Evolutionary conservation across 2,329 filamentous ascomycete species (phyloP).

Genomic region (Pseudofabraea citricarpa): DNA sequence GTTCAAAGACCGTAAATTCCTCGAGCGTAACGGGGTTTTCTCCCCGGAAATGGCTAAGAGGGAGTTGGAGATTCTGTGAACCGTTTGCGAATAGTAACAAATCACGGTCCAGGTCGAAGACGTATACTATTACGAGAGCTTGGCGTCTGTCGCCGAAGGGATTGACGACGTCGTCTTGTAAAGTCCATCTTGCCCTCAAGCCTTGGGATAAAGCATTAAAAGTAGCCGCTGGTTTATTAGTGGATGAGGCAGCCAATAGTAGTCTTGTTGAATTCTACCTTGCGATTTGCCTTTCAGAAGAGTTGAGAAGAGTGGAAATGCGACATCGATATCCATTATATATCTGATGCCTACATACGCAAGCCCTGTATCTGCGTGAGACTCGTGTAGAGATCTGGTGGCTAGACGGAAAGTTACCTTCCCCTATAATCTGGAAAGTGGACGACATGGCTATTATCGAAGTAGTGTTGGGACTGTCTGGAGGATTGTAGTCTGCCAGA

Average conservation of each 20-base stretch:
- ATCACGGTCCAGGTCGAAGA: constrained; percentile 3
- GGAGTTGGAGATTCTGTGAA: neutral
- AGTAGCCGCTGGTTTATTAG: neutral
- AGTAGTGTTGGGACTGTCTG: no score
- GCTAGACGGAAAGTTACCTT: no score
- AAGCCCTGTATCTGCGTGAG: neutral
- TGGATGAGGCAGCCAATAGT: no score
- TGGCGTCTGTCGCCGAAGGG: constrained; percentile 3
- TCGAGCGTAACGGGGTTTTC: neutral
- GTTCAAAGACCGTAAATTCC: neutral
- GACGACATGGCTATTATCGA: no score
- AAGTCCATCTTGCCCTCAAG: neutral
- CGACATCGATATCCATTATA: neutral
- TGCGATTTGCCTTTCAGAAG: neutral
- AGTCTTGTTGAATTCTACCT: neutral
- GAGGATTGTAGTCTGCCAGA: no score
- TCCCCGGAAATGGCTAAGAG: neutral
- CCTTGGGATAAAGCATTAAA: neutral
- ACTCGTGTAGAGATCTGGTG: no score
- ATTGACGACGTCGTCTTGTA: neutral
- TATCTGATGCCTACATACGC: neutral
- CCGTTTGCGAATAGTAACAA: neutral
- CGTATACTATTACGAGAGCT: neutral
- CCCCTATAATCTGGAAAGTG: no score
- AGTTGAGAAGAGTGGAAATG: neutral